Conservation (phyloP, 352 stramenopile species). For the Blastocystis sp. region DNA sequence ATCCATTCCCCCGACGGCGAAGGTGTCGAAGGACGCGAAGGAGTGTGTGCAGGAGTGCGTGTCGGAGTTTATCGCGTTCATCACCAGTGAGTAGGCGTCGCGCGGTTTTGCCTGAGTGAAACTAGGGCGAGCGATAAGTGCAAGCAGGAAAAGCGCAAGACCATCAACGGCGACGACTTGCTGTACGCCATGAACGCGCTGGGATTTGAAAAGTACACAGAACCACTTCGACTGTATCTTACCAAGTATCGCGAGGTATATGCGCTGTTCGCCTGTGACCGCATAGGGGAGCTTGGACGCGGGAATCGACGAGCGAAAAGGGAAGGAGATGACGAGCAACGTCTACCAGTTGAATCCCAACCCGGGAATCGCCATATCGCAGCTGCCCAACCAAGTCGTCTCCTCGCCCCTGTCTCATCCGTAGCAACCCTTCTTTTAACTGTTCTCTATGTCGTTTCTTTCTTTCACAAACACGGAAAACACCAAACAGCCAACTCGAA, state of each 20-base stretch:
- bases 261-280: too few species aligned
- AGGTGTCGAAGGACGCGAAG: conserved; percentile 99
- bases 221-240: conserved; percentile 97
- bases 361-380: not conserved
- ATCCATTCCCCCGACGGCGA: conserved; percentile 91
- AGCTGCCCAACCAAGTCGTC: not conserved
- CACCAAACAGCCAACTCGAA: conserved; percentile 27
- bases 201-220: conserved; percentile 98
- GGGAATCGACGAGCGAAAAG: not conserved
- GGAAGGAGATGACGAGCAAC: not conserved
- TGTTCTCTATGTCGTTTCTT: not conserved
- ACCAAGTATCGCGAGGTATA: conserved; percentile 91
- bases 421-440: not conserved
- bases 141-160: conserved; percentile 99
- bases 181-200: conserved; percentile 98
- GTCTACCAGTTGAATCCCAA: not conserved
- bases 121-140: conserved; percentile 93
- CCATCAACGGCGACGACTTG: conserved; percentile 99
- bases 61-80: conserved; percentile 99
- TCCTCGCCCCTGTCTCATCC: not conserved
- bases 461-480: conserved; percentile 9
- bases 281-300: conserved; percentile 11
- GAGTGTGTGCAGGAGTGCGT: conserved; percentile 99
- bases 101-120: not conserved
- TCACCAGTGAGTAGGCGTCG: conserved; percentile 83